phyloP scores from a whole-genome alignment of 495 filamentous ascomycete species.

The Aspergillus homomorphus region DNA sequence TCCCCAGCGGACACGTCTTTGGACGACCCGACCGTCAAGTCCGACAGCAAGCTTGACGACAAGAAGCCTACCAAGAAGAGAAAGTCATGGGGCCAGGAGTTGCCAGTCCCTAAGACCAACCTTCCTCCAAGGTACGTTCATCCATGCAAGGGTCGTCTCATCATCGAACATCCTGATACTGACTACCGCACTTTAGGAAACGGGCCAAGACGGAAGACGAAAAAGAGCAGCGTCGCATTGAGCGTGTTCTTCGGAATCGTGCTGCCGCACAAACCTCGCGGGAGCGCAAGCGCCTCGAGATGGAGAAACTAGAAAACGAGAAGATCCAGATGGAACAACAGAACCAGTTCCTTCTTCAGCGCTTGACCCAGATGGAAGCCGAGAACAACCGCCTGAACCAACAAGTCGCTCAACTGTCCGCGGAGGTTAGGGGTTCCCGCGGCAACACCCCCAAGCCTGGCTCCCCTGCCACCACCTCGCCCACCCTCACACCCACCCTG shows the following conservation, averaged over 20 bases:
- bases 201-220: constrained; percentile 98
- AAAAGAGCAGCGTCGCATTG: constrained; percentile 96
- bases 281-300: constrained; percentile 91
- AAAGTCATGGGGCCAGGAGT: constrained; percentile 98
- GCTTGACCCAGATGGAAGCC: constrained; percentile 59
- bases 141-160: background rate
- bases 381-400: constrained; percentile 63
- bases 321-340: constrained; percentile 63
- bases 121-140: constrained; percentile 80
- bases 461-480: constrained; percentile 39
- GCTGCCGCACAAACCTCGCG: constrained; percentile 93
- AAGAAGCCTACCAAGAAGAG: constrained; percentile 91
- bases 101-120: constrained; percentile 95
- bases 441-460: constrained; percentile 40
- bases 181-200: constrained; percentile 55
- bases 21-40: constrained; percentile 25
- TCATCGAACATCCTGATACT: background rate
- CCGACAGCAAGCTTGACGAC: constrained; percentile 43
- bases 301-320: constrained; percentile 80
- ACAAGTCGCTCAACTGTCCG: constrained; percentile 61
- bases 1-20: constrained; percentile 51
- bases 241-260: constrained; percentile 94
- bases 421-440: constrained; percentile 54
- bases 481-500: constrained; percentile 44
- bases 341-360: constrained; percentile 67